Evolutionary conservation across 2,329 filamentous ascomycete species (phyloP).

Genomic region (Cercospora sp.): DNA sequence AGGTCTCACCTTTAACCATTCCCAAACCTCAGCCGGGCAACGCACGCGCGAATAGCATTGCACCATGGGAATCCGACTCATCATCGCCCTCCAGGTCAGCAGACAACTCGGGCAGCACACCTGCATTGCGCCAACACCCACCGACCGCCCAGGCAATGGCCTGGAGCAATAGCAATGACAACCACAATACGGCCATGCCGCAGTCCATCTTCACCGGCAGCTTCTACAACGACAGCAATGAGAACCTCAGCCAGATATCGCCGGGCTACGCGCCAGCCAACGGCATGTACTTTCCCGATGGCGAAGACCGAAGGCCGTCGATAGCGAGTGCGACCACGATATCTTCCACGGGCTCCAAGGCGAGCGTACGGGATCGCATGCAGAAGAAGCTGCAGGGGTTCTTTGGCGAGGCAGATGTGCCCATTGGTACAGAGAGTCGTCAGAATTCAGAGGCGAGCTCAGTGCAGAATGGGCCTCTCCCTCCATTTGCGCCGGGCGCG

Average conservation of each 20-base stretch:
- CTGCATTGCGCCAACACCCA: slow-evolving; percentile 42
- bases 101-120: slow-evolving; percentile 55
- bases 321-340: slow-evolving; percentile 82
- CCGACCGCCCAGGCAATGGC: slow-evolving; percentile 56
- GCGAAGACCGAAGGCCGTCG: slow-evolving; percentile 79
- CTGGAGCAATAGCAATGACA: slow-evolving; percentile 45
- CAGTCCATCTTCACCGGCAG: slow-evolving; percentile 51
- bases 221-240: slow-evolving; percentile 71
- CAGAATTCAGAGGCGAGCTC: slow-evolving; percentile 65
- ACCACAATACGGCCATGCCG: slow-evolving; percentile 34
- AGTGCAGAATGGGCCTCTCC: slow-evolving; percentile 41
- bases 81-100: slow-evolving; percentile 20
- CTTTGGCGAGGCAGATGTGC: slow-evolving; percentile 81
- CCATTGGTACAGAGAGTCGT: slow-evolving; percentile 54
- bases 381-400: slow-evolving; percentile 90
- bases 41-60: slow-evolving; percentile 46
- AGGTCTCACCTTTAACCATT: slow-evolving; percentile 45
- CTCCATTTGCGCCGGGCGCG: slow-evolving; percentile 53
- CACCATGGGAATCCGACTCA: slow-evolving; percentile 52
- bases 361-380: slow-evolving; percentile 64
- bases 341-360: slow-evolving; percentile 80
- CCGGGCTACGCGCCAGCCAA: slow-evolving; percentile 63
- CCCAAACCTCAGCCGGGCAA: slow-evolving; percentile 45
- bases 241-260: slow-evolving; percentile 68
- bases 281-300: slow-evolving; percentile 57